A percentile compares a stretch with the other conserved stretches of the same genome.
Evolutionary conservation across 2,329 filamentous ascomycete genomes (phyloP).

Genomic region (Teratosphaeria epicoccoides): DNA sequence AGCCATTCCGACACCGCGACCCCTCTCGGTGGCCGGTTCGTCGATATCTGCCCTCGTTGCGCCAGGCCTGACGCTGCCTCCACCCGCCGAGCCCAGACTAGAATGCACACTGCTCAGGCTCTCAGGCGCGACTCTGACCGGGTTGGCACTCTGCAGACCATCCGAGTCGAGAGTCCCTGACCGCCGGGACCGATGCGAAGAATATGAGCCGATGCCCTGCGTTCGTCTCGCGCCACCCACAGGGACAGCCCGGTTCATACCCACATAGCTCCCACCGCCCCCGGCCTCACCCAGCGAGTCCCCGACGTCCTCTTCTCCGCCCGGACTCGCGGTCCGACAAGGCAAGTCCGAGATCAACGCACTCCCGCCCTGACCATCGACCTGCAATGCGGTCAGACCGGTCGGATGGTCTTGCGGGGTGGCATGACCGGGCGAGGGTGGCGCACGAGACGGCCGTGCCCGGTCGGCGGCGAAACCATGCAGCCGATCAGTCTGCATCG

Average conservation of each 20-base stretch:
- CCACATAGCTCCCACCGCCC: neutral
- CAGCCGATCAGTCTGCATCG: neutral
- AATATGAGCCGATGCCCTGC: constrained; percentile 1
- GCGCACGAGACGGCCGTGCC: neutral
- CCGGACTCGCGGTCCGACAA: constrained; percentile 7
- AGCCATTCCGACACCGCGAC: neutral
- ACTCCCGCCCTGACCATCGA: neutral
- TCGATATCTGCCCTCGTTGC: constrained; percentile 3
- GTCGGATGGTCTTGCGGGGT: neutral
- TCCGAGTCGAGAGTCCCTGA: neutral
- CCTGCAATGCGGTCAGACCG: neutral
- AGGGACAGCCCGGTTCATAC: neutral
- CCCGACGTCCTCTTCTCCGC: constrained; percentile 33
- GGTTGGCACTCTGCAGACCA: constrained; percentile 12
- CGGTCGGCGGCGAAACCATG: neutral
- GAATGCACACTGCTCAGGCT: constrained; percentile 4
- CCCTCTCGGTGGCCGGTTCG: neutral
- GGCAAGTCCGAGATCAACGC: constrained; percentile 1
- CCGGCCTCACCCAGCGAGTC: constrained; percentile 6
- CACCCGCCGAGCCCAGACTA: neutral
- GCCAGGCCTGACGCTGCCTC: constrained; percentile 1
- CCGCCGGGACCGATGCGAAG: constrained; percentile 5
- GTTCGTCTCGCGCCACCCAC: neutral
- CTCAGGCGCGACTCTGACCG: constrained; percentile 11
- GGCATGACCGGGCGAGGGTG: neutral